These are phyloP conservation scores for Phytophthora syringae DNA, from an alignment of 352 stramenopile genomes.

Conservation along the genomic window DNA sequence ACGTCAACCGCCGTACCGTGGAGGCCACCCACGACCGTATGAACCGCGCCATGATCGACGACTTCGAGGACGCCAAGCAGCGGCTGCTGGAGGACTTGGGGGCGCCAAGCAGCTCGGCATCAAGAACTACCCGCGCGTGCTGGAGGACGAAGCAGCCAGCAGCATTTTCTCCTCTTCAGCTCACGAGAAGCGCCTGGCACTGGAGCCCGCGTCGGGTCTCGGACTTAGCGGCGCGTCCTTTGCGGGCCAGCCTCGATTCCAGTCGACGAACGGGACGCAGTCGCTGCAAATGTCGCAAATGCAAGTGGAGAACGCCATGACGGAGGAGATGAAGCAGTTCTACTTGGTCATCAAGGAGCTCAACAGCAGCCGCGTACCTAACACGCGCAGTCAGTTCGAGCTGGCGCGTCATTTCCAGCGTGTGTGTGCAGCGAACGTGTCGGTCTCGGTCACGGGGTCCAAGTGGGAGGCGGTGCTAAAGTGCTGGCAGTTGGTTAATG, in stretches of 20 bases:
- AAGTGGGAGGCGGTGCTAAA: conserved; percentile 82
- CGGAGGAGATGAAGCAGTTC: conserved; percentile 87
- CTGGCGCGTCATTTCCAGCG: conserved; percentile 64
- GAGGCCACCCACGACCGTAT: conserved; percentile 84
- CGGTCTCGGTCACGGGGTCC: conserved; percentile 57
- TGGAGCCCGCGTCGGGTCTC: conserved; percentile 39
- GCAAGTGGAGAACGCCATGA: conserved; percentile 72
- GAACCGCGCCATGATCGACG: conserved; percentile 88
- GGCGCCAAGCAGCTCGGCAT: conserved; percentile 72
- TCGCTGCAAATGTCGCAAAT: conserved; percentile 74
- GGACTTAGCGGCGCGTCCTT: conserved; percentile 61
- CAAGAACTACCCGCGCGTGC: conserved; percentile 72
- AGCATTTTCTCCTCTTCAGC: conserved; percentile 56
- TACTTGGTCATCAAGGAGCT: conserved; percentile 75
- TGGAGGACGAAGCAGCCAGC: conserved; percentile 46
- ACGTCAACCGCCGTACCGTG: conserved; percentile 82
- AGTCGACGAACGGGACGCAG: conserved; percentile 38
- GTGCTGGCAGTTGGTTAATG: conserved; percentile 82
- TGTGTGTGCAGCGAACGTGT: conserved; percentile 61
- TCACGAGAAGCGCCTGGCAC: conserved; percentile 39
- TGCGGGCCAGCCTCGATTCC: conserved; percentile 57
- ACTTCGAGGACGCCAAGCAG: conserved; percentile 84
- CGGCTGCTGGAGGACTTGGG: conserved; percentile 76
- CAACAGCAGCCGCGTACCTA: conserved; percentile 70
- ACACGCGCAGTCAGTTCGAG: conserved; percentile 77